A percentile compares a stretch with the other conserved stretches of the same genome.
Conservation (phyloP, 139 green algal genomes). For the Desmodesmus armatus region DNA sequence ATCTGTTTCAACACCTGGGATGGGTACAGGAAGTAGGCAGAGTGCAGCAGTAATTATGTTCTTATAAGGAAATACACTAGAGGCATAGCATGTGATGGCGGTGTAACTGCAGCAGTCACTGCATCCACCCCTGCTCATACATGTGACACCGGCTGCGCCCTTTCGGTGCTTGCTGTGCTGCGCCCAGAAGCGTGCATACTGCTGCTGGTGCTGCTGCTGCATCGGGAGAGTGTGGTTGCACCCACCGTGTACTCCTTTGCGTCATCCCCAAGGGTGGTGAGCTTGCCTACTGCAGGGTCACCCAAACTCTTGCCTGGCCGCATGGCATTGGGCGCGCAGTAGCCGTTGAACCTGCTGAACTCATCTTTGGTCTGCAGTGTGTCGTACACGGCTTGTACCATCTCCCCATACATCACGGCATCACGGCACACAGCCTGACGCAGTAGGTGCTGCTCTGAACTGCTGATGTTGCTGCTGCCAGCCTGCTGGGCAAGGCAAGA, state of each 20-base stretch:
- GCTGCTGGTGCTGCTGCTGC: neutral
- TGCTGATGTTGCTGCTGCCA: too few relatives aligned
- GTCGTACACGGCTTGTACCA: constrained; percentile 27
- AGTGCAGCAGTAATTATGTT: too few relatives aligned
- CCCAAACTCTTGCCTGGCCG: neutral
- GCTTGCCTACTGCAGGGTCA: neutral
- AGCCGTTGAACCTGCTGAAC: constrained; percentile 6
- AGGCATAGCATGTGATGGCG: too few relatives aligned
- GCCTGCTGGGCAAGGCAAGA: too few relatives aligned
- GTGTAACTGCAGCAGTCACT: too few relatives aligned
- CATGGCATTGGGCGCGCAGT: neutral
- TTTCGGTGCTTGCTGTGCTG: neutral
- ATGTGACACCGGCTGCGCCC: neutral
- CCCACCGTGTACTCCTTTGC: neutral
- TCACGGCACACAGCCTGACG: too few relatives aligned
- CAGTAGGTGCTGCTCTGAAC: too few relatives aligned
- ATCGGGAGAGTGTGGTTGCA: too few relatives aligned
- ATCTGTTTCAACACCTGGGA: constrained; percentile 9
- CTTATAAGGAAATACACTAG: too few relatives aligned
- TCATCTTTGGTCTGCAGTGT: constrained; percentile 5
- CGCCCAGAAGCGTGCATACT: neutral
- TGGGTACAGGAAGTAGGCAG: too few relatives aligned
- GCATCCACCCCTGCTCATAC: too few relatives aligned
- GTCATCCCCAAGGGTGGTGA: neutral
- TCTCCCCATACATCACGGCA: constrained; percentile 1